Base-by-base conservation (phyloP, 345 rosid genomes). In the Lepidium sativum region DNA sequence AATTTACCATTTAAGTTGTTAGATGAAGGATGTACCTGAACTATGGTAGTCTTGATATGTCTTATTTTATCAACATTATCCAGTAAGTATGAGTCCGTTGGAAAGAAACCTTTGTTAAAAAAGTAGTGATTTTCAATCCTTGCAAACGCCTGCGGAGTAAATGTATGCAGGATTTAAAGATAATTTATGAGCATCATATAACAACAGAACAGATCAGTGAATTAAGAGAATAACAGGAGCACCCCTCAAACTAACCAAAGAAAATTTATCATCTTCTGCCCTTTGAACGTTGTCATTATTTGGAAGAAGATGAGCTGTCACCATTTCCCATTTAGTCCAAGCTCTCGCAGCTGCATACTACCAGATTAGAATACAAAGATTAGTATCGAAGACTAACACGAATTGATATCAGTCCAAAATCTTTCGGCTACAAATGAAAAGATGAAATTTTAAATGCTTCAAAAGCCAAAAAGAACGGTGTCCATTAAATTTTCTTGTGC, bases 261-360 rank as follows among this genome's bases (percentile, higher is more conserved):
- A 87, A 76, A 92, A 92, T 16, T 59, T 53, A 71, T 92, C 97
- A 75, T 92, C 97, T 54, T 90, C 96, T 55, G 96, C 97, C 78
- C 10, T 92, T 74, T 83, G 86, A 73, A 89, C 73, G 75, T 79
- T 84, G 41, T 86, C 97, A 74, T 83, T 86, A 81, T 83, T 82
- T 55, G 83, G 95, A 65, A 69, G 73, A 73, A 92, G 96, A 82
- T 92, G 81, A 34, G 92, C 86, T 61, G 98, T 92, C 95, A 83
- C 83, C 98, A 89, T 86, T 77, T 92, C 98, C 98, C 98, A 92
- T 68, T 72, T 92, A 31, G 97, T 92, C 98, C 98, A 92, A 37
- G 88, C 86, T 78, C 96, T 84, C 40, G 96, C 96, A 66, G 98
- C 96, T 75, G 86, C 95, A 84, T 76, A 82, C 98, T 90, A 70